Base-by-base conservation (phyloP, 2,329 filamentous ascomycete species). In the Blastomyces percursus region DNA sequence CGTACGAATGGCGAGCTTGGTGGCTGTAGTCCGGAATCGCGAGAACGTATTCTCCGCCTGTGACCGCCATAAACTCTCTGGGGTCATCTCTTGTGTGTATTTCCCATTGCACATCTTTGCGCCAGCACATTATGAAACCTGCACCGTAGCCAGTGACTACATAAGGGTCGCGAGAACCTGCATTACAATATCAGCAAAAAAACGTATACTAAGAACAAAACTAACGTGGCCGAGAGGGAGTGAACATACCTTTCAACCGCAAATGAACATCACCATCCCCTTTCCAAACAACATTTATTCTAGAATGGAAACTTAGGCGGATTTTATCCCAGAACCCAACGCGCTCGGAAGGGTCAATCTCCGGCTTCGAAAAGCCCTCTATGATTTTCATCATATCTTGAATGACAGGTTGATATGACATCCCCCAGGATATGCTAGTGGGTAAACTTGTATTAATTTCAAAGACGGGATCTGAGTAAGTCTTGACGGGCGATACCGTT, bases 321-420 rank as follows among this genome's bases (percentile, higher is more conserved):
- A 99, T 92, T 80, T 99, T 99, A 77, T 99, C 94, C 94, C 94
- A 99, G 78, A 99, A 99, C 2, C 94, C 94, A 56, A 96, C 91
- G 62, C 89, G 84, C 67, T 99, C 95, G 0, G 94, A 97, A 0
- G 90, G 88, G 73, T 99, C 95, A 35, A 96, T 81, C 66, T 93
- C 92, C 8, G 93, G 91, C 72, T 99, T 99, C 0, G 93, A 96
- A 73, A 99, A 97, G 2, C 90, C 93, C 75, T 99, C 94, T 65
- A 99, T 89, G 32, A 92, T 92, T 84, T 97, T 96, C 94, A 99
- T 99, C 89, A 97, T 96, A 71, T 99, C 95, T 74, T 99, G 94
- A 58, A 99, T 93, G 1, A 93, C 93, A 35, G 95, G 94, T 71
- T 99, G 95, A 71, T 97, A 99, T 1, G 92, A 96, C 55, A 94